Evolutionary conservation across 2,329 filamentous ascomycete species (phyloP), one percentile per base, ranked within the genome.

Genomic region (Epichloe brachyelytri): DNA sequence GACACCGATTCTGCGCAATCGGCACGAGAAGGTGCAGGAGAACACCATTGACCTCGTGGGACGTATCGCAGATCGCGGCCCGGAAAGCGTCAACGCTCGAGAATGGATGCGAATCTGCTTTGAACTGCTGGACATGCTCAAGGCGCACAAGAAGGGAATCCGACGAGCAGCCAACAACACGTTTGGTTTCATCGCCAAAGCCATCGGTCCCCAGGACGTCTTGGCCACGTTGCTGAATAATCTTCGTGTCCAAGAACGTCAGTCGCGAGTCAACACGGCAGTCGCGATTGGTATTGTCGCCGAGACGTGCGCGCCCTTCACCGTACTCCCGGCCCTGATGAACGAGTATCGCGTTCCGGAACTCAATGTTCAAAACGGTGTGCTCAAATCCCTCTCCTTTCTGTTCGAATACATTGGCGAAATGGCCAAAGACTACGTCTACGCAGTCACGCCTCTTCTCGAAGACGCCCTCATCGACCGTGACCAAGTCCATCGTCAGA

Each of bases 31-130:
- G 70, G 94, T 98, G 43, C 93, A 98, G 67, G 93, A 98, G 63
- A 98, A 98, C 69, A 97, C 93, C 0, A 97, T 98, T 60, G 93
- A 98, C 66, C 78, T 98, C 2, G 93, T 98, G 19, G 93, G 93
- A 51, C 91, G 93, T 75, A 97, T 98, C 60, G 93, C 94, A 15
- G 93, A 98, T 69, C 86, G 93, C 58, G 94, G 93, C 1, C 90
- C 93, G 1, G 93, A 98, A 68, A 91, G 86, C 56, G 93, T 98
- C 65, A 95, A 95, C 64, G 90, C 93, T 14, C 82, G 93, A 62
- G 93, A 98, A 70, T 98, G 93, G 93, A 98, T 98, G 94, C 84
- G 93, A 65, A 98, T 98, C 66, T 98, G 93, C 72, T 98, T 98
- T 68, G 93, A 98, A 72, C 76, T 98, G 50, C 81, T 98, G 33